Base-by-base conservation (phyloP, 345 rosid genomes). In the Salix suchowensis region DNA sequence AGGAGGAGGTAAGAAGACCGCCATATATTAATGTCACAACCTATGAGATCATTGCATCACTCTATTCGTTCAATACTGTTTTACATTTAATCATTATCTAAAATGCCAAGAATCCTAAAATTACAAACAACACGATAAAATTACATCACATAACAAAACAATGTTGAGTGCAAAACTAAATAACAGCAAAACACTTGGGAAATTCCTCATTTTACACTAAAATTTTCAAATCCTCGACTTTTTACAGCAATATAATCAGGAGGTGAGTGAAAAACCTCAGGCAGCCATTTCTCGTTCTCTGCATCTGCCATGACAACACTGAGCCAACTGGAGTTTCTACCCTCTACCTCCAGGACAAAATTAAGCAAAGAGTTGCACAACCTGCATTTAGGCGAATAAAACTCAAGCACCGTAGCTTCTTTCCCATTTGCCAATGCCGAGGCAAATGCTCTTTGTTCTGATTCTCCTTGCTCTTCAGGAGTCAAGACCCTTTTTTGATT, bases 261-360 rank as follows among this genome's bases (percentile, higher is more conserved):
- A 39, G 50, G 42, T n/a, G 12, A 68, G 52, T 73, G 42, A 8
- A 46, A 39, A 79, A 95, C 98, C 98, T 95, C 98, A 21, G 99
- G 99, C 62, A 96, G 77, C 99, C 99, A 96, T 74, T 85, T 86
- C 75, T 93, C 91, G 42, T 93, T 93, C 90, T 95, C 96, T 1
- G 98, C 98, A 68, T 95, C 98, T 28, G 96, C 98, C 97, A 92
- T 86, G 30, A 91, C 91, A 79, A 96, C 77, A 79, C 72, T 88
- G 21, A 92, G 88, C 99, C 99, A 96, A 64, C 85, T 84, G 6
- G 88, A 87, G 61, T 92, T 93, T 85, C 95, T 85, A 62, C 80
- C 78, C 86, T 93, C 96, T 16, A 92, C 84, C 83, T 92, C 97
- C 60, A 74, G 30, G 9, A 91, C 96, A 68, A 92, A 92, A 54